Evolutionary conservation across 1,284 basidiomycete genomes (phyloP).

Genomic region (Malassezia japonica): DNA sequence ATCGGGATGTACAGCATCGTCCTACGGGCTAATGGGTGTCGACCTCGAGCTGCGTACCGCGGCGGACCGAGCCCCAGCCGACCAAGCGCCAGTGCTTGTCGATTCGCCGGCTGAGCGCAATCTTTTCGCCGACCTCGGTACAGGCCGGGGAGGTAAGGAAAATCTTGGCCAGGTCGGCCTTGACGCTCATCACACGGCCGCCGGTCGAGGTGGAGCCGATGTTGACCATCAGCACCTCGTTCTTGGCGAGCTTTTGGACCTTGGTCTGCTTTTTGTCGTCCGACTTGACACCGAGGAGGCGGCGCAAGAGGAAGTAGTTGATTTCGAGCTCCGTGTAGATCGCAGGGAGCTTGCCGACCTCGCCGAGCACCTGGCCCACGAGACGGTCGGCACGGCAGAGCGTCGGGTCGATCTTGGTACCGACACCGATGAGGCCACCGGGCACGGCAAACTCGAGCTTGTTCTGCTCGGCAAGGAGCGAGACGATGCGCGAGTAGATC

Average conservation of each 20-base stretch:
- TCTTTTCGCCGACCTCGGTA: conserved; percentile 48
- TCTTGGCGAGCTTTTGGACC: conserved; percentile 74
- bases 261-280: conserved; percentile 98
- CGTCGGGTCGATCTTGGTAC: conserved; percentile 90
- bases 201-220: conserved; percentile 49
- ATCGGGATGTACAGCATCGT: neutral
- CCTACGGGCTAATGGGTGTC: conserved; percentile 19
- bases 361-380: conserved; percentile 89
- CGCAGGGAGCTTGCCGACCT: conserved; percentile 81
- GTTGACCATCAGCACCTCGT: conserved; percentile 66
- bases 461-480: conserved; percentile 88
- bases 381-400: conserved; percentile 92
- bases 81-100: conserved; percentile 86
- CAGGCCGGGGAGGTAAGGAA: conserved; percentile 45
- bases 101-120: conserved; percentile 42
- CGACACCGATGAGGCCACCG: conserved; percentile 94
- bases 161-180: conserved; percentile 47
- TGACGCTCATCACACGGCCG: conserved; percentile 41
- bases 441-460: conserved; percentile 89
- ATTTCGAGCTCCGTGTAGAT: conserved; percentile 89
- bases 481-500: conserved; percentile 82
- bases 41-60: conserved; percentile 40
- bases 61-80: conserved; percentile 49
- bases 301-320: conserved; percentile 57
- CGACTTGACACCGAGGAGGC: conserved; percentile 91